These are phyloP conservation scores for Colletotrichum plurivorum DNA, from an alignment of 2,329 filamentous ascomycete genomes.

Conservation along the genomic window DNA sequence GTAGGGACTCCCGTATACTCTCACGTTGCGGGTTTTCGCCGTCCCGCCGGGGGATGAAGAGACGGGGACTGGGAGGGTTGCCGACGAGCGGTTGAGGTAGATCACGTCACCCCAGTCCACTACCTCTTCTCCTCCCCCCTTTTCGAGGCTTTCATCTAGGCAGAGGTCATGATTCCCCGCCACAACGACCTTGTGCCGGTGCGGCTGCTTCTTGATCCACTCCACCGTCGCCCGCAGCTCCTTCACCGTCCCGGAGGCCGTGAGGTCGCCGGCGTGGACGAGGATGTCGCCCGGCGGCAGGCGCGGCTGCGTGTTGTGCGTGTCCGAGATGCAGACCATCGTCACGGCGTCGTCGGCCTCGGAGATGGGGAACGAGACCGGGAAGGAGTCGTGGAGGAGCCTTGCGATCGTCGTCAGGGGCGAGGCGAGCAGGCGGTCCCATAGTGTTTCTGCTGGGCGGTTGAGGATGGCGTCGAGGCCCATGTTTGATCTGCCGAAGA, in stretches of 20 bases:
- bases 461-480: slow-evolving; percentile 22
- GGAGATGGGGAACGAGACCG: slow-evolving; percentile 7
- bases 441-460: neutral
- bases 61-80: slow-evolving; percentile 42
- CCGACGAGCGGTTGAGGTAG: slow-evolving; percentile 44
- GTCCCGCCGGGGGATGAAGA: slow-evolving; percentile 42
- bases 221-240: slow-evolving; percentile 55
- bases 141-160: slow-evolving; percentile 44
- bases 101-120: slow-evolving; percentile 45
- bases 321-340: slow-evolving; percentile 61
- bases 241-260: slow-evolving; percentile 56
- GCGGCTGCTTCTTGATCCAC: slow-evolving; percentile 59
- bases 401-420: slow-evolving; percentile 19
- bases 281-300: slow-evolving; percentile 60
- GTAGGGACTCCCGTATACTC: slow-evolving; percentile 53
- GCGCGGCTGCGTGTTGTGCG: slow-evolving; percentile 54
- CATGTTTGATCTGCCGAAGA: neutral
- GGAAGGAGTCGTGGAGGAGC: slow-evolving; percentile 20
- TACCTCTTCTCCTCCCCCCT: neutral
- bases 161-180: slow-evolving; percentile 62
- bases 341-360: neutral
- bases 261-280: slow-evolving; percentile 65
- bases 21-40: slow-evolving; percentile 39
- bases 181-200: slow-evolving; percentile 59
- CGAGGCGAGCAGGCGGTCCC: slow-evolving; percentile 6